Percentiles rank a stretch among this genome's conserved stretches.
phyloP scores from a whole-genome alignment of 495 filamentous ascomycete species.

The Penicillium manginii region DNA sequence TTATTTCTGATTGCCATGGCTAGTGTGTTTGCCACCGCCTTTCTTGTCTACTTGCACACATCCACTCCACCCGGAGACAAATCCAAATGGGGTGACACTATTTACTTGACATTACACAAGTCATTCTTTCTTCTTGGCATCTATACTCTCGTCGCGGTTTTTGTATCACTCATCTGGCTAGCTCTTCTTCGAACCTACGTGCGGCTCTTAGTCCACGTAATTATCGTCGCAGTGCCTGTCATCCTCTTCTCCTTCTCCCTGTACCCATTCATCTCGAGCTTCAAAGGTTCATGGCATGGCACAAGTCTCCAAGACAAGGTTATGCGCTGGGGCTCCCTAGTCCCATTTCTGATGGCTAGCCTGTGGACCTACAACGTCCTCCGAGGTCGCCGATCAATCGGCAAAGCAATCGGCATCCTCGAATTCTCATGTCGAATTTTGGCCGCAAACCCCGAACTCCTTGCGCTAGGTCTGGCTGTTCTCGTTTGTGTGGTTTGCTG shows the following conservation, averaged over 20 bases:
- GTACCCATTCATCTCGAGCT: constrained; percentile 90
- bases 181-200: constrained; percentile 85
- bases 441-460: constrained; percentile 77
- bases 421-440: constrained; percentile 91
- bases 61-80: constrained; percentile 63
- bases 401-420: constrained; percentile 80
- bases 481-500: constrained; percentile 77
- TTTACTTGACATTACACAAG: constrained; percentile 84
- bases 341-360: constrained; percentile 73
- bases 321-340: constrained; percentile 84
- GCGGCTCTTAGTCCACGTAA: constrained; percentile 72
- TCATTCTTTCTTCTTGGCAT: constrained; percentile 89
- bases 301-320: constrained; percentile 77
- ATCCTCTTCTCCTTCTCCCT: constrained; percentile 85
- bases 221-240: constrained; percentile 81
- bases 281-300: constrained; percentile 70
- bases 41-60: constrained; percentile 88
- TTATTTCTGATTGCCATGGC: constrained; percentile 85
- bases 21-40: constrained; percentile 80
- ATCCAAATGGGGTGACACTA: constrained; percentile 79
- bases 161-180: constrained; percentile 89
- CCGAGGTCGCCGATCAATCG: constrained; percentile 76
- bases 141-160: constrained; percentile 86
- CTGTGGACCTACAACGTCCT: constrained; percentile 83
- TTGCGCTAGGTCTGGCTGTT: constrained; percentile 79